phyloP scores from a whole-genome alignment of 2,329 filamentous ascomycete species.

The Cladosporium sp. region DNA sequence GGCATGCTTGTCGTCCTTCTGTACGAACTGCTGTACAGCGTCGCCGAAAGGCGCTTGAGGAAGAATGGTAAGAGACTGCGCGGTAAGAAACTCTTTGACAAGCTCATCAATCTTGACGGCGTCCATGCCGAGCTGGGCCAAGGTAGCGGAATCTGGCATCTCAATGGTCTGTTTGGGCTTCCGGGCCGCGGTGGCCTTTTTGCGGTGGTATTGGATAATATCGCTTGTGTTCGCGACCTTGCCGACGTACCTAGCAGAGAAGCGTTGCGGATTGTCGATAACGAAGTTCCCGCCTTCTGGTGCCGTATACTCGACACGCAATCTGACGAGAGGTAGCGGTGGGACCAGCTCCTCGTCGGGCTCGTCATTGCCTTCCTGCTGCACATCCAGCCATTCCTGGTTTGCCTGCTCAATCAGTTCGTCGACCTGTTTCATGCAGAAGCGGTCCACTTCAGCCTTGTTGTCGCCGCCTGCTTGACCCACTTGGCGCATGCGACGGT shows the following conservation, averaged over 20 bases:
- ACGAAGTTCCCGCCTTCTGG: conserved; percentile 82
- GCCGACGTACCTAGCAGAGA: conserved; percentile 86
- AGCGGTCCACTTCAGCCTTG: conserved; percentile 68
- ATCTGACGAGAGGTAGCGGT: conserved; percentile 76
- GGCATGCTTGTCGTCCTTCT: conserved; percentile 90
- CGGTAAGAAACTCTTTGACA: conserved; percentile 78
- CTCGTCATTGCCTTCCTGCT: conserved; percentile 51
- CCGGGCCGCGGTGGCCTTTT: conserved; percentile 58
- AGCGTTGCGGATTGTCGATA: conserved; percentile 89
- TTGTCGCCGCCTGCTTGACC: conserved; percentile 73
- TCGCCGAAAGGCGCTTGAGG: conserved; percentile 90
- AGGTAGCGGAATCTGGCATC: conserved; percentile 57
- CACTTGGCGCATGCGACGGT: conserved; percentile 69
- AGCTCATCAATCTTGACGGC: conserved; percentile 81
- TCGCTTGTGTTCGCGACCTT: conserved; percentile 91
- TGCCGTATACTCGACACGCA: conserved; percentile 85
- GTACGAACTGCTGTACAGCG: conserved; percentile 85
- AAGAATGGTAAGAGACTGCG: conserved; percentile 85
- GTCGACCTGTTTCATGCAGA: conserved; percentile 71
- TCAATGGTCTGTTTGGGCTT: conserved; percentile 48
- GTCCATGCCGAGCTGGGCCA: conserved; percentile 56
- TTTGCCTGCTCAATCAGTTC: conserved; percentile 83
- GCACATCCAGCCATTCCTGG: conserved; percentile 71
- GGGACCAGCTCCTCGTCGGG: conserved; percentile 51
- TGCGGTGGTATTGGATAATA: conserved; percentile 86